Conservation (phyloP, 2,329 filamentous ascomycete genomes). For the Rhexocercosporidium sp. region DNA sequence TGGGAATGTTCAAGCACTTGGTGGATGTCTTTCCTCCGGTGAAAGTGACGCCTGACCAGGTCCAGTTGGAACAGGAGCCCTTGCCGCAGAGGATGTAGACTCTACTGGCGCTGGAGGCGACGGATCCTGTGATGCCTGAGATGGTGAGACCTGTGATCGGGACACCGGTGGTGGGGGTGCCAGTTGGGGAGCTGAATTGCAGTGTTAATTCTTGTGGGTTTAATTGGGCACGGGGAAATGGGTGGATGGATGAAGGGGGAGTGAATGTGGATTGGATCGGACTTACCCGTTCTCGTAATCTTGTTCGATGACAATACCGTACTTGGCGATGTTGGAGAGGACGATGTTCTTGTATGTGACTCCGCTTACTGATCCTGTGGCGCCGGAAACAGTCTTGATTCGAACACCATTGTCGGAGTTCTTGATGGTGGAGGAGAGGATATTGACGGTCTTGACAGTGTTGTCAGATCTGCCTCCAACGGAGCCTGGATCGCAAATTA, state of each 20-base stretch:
- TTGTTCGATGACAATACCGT: constrained; percentile 60
- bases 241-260: no score
- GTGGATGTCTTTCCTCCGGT: constrained; percentile 55
- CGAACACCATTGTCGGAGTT: constrained; percentile 57
- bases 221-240: neutral
- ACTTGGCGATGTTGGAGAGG: constrained; percentile 51
- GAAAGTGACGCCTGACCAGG: constrained; percentile 54
- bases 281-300: constrained; percentile 49
- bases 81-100: constrained; percentile 60
- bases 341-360: constrained; percentile 60
- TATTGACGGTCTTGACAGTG: constrained; percentile 56
- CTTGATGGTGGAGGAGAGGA: constrained; percentile 53
- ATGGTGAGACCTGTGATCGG: constrained; percentile 58
- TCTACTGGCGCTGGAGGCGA: constrained; percentile 45
- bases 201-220: neutral
- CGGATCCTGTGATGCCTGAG: constrained; percentile 49
- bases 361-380: constrained; percentile 48
- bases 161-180: constrained; percentile 46
- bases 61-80: constrained; percentile 58
- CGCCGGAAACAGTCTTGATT: constrained; percentile 45
- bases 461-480: constrained; percentile 63
- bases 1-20: constrained; percentile 46
- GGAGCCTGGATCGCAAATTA: constrained; percentile 51
- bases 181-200: constrained; percentile 30
- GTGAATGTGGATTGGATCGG: no score